phyloP scores from a whole-genome alignment of 2,329 filamentous ascomycete genomes.

The Xylariales sp. region DNA sequence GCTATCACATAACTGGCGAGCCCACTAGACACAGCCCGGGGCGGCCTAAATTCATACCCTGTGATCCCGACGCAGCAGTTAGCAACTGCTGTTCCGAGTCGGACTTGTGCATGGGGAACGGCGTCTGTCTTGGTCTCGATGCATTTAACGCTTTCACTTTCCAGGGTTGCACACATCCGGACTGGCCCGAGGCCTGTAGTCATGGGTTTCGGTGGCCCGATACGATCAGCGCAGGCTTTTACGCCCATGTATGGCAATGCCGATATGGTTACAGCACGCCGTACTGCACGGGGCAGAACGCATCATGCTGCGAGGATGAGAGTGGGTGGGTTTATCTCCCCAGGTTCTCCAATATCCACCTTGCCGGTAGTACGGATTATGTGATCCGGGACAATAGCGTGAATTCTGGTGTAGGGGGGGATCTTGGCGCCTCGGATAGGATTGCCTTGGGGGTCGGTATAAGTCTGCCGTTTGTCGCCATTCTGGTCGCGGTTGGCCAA shows the following conservation, averaged over 20 bases:
- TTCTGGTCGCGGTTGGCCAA: background rate
- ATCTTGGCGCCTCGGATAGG: background rate
- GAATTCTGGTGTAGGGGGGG: too few species aligned
- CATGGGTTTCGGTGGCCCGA: background rate
- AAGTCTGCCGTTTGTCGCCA: background rate
- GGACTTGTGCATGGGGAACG: conserved; percentile 9
- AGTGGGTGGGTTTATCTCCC: conserved; percentile 3
- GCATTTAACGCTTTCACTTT: background rate
- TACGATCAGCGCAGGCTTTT: background rate
- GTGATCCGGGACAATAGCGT: background rate
- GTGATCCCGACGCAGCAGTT: background rate
- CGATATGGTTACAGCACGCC: background rate
- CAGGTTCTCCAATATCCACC: too few species aligned
- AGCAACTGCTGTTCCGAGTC: conserved; percentile 12
- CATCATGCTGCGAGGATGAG: conserved; percentile 4
- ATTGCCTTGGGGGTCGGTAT: conserved; percentile 3
- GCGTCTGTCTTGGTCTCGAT: background rate
- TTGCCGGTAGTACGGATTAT: background rate
- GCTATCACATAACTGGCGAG: conserved; percentile 8
- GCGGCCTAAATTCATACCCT: background rate
- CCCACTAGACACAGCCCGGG: background rate
- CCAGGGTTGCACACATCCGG: too few species aligned
- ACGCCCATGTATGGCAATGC: conserved; percentile 1
- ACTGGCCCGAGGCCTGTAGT: too few species aligned
- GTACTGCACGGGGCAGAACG: background rate